phyloP scores from a whole-genome alignment of 192 early-diverging fungal species.

The Podila minutissima region DNA sequence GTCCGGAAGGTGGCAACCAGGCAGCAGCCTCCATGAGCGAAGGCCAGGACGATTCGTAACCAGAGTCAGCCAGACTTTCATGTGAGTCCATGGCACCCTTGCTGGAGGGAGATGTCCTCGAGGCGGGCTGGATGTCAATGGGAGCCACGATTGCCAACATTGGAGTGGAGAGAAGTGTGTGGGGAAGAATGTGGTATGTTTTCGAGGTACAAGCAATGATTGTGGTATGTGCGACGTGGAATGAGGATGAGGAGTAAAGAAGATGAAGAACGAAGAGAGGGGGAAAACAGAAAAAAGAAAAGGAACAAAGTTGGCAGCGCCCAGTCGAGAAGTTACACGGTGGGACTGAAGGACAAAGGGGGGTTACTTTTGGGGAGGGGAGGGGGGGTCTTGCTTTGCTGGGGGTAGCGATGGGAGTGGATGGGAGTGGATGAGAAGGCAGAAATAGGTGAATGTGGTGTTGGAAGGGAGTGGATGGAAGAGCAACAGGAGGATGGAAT shows the following conservation, averaged over 20 bases:
- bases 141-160: slow-evolving; percentile 10
- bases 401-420: background rate
- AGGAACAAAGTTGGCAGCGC: background rate
- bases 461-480: background rate
- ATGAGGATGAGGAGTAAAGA: background rate
- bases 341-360: too few species aligned
- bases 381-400: too few species aligned
- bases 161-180: background rate
- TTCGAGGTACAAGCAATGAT: background rate
- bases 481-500: background rate
- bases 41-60: slow-evolving; percentile 52
- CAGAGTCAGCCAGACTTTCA: slow-evolving; percentile 44
- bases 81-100: background rate
- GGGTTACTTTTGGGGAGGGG: too few species aligned
- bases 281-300: background rate
- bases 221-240: background rate
- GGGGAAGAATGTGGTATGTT: background rate
- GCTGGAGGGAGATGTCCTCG: background rate
- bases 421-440: background rate
- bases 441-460: background rate
- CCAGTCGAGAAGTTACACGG: too few species aligned
- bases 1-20: slow-evolving; percentile 20
- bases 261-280: background rate
- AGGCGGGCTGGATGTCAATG: slow-evolving; percentile 32
- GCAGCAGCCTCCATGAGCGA: slow-evolving; percentile 46